Conservation (phyloP, 345 rosid genomes). For the Brassica cretica region DNA sequence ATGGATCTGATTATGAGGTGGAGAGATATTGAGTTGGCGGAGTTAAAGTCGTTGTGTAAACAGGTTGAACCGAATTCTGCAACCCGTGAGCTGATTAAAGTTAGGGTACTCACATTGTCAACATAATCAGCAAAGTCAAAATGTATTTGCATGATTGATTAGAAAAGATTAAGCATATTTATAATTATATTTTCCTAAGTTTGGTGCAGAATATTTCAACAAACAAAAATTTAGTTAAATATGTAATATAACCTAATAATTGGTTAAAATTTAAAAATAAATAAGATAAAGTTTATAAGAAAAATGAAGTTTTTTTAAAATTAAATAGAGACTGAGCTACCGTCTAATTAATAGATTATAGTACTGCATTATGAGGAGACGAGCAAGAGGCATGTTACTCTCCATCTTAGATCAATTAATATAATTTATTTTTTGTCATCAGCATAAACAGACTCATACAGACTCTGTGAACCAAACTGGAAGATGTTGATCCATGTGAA, state of each 20-base stretch:
- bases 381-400: too few species aligned
- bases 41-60: constrained; percentile 49
- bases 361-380: too few species aligned
- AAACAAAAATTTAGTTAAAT: too few species aligned
- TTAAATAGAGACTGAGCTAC: too few species aligned
- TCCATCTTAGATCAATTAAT: too few species aligned
- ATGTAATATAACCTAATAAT: not conserved
- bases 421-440: too few species aligned
- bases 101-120: not conserved
- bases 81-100: not conserved
- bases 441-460: too few species aligned
- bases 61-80: constrained; percentile 56
- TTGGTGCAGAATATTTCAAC: not conserved
- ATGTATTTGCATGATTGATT: not conserved
- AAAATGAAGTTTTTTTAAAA: too few species aligned
- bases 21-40: constrained; percentile 67
- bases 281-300: not conserved
- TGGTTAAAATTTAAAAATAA: not conserved
- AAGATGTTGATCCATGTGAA: too few species aligned
- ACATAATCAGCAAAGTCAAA: not conserved
- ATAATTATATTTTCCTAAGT: not conserved
- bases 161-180: not conserved
- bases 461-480: too few species aligned
- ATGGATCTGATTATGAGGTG: constrained; percentile 65
- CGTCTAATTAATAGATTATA: too few species aligned